Conservation (phyloP, 2,329 filamentous ascomycete species). For the Plectosphaerella plurivora region DNA sequence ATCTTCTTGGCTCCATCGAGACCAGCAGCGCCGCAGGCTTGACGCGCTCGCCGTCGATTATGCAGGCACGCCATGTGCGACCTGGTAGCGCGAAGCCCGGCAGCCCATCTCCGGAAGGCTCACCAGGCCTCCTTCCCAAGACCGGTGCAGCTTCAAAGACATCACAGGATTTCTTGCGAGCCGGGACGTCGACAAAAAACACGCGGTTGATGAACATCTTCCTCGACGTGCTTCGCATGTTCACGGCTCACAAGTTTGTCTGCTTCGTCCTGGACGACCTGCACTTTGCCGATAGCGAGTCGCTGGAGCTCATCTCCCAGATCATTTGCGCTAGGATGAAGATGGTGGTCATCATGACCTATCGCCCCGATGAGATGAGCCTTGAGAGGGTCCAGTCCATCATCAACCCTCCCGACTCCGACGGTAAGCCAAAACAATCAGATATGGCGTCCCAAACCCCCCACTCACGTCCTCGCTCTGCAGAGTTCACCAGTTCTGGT, state of each 20-base stretch:
- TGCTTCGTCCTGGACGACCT: slow-evolving; percentile 87
- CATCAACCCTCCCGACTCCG: slow-evolving; percentile 47
- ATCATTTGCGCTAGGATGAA: slow-evolving; percentile 76
- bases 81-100: neutral
- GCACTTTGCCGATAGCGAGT: slow-evolving; percentile 87
- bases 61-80: slow-evolving; percentile 9
- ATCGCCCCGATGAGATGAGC: slow-evolving; percentile 61
- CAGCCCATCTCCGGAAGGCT: slow-evolving; percentile 41
- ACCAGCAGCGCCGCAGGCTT: slow-evolving; percentile 1
- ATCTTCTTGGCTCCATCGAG: slow-evolving; percentile 54
- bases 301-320: slow-evolving; percentile 74
- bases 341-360: slow-evolving; percentile 77
- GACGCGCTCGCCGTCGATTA: slow-evolving; percentile 26
- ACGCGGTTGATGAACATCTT: slow-evolving; percentile 84
- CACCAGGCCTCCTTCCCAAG: slow-evolving; percentile 25
- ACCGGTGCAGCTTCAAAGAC: slow-evolving; percentile 39
- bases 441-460: neutral
- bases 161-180: slow-evolving; percentile 56
- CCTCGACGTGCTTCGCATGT: slow-evolving; percentile 76
- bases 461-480: slow-evolving; percentile 16
- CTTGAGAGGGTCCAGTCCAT: slow-evolving; percentile 50
- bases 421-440: slow-evolving; percentile 32
- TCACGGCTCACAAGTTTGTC: slow-evolving; percentile 80
- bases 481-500: slow-evolving; percentile 38
- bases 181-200: slow-evolving; percentile 54